phyloP scores from a whole-genome alignment of 2,329 filamentous ascomycete species.

The Exserohilum turcica region DNA sequence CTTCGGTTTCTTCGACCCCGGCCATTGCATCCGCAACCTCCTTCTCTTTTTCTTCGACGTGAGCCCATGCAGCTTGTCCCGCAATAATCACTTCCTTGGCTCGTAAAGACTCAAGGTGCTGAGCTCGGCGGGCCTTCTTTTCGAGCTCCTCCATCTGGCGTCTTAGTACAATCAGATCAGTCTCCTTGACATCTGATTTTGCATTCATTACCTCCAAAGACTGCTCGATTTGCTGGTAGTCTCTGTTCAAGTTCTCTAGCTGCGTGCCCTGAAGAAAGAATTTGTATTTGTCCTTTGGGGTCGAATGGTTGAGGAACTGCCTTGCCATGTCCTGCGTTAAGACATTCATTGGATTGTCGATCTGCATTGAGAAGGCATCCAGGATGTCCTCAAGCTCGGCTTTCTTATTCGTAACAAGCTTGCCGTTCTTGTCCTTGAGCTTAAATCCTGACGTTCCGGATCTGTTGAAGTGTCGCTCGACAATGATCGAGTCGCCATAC shows the following conservation, averaged over 20 bases:
- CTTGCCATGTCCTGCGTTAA: conserved; percentile 94
- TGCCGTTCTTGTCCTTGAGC: conserved; percentile 74
- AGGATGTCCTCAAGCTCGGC: conserved; percentile 88
- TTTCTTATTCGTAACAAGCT: conserved; percentile 79
- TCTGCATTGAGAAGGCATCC: conserved; percentile 90
- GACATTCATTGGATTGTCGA: conserved; percentile 96
- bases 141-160: conserved; percentile 65
- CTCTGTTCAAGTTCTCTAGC: conserved; percentile 86
- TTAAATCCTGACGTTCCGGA: conserved; percentile 81
- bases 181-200: conserved; percentile 65
- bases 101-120: conserved; percentile 69
- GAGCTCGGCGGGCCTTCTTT: conserved; percentile 66
- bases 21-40: conserved; percentile 34
- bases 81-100: conserved; percentile 63
- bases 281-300: conserved; percentile 85
- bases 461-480: conserved; percentile 87
- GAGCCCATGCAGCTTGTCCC: conserved; percentile 81
- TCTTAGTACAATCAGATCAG: conserved; percentile 68
- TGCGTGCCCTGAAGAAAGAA: conserved; percentile 96
- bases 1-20: conserved; percentile 44
- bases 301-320: conserved; percentile 87
- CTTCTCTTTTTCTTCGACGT: conserved; percentile 77
- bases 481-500: conserved; percentile 82
- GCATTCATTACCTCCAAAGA: conserved; percentile 73
- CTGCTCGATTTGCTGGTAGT: conserved; percentile 84